These are phyloP conservation scores for Astrothelium macrocarpum DNA, from an alignment of 495 filamentous ascomycete genomes.

Conservation along the genomic window DNA sequence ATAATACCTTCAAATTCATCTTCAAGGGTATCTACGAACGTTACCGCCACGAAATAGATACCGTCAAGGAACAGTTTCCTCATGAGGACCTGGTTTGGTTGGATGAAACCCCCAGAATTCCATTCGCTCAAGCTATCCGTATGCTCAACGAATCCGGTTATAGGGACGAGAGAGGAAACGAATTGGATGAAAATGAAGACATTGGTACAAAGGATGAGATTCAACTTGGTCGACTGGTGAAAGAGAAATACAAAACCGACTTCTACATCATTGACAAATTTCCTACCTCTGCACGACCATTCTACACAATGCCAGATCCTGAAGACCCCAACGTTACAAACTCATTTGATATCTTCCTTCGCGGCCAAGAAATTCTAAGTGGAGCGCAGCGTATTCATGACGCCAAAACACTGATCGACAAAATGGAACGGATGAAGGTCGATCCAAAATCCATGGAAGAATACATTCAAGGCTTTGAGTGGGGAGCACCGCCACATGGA, in stretches of 20 bases:
- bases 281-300: constrained; percentile 70
- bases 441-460: constrained; percentile 72
- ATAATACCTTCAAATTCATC: constrained; percentile 79
- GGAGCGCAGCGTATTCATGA: constrained; percentile 91
- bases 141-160: constrained; percentile 77
- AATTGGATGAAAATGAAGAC: constrained; percentile 61
- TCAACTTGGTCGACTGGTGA: constrained; percentile 70
- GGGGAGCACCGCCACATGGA: constrained; percentile 80
- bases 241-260: constrained; percentile 77
- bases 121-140: constrained; percentile 67
- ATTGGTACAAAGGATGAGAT: constrained; percentile 78
- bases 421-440: constrained; percentile 66
- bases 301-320: constrained; percentile 89
- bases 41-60: constrained; percentile 35
- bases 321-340: constrained; percentile 65
- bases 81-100: constrained; percentile 68
- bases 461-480: constrained; percentile 80
- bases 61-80: constrained; percentile 51
- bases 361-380: constrained; percentile 85
- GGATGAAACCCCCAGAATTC: constrained; percentile 69
- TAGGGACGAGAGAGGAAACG: constrained; percentile 63
- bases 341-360: constrained; percentile 92
- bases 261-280: constrained; percentile 97
- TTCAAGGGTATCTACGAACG: constrained; percentile 54
- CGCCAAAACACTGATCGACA: constrained; percentile 58